Percentiles rank a stretch among this genome's conserved stretches.
phyloP scores from a whole-genome alignment of 345 rosid genomes.

The Sisymbrium irio region DNA sequence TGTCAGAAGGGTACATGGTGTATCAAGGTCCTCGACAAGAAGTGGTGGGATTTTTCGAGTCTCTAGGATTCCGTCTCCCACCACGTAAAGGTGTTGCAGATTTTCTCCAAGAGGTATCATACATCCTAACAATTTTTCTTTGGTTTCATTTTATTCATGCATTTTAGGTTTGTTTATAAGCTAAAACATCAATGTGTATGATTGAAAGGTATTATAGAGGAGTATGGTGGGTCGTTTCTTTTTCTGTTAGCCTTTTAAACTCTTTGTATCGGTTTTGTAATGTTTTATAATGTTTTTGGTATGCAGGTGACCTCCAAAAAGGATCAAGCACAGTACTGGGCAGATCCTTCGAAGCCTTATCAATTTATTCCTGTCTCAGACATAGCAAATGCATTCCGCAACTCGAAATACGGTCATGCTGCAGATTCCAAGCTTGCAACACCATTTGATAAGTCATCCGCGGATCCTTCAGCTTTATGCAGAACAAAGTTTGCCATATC shows the following conservation, averaged over 20 bases:
- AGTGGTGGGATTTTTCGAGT: constrained; percentile 75
- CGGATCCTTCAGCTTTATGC: constrained; percentile 60
- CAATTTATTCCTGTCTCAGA: constrained; percentile 56
- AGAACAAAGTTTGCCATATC: constrained; percentile 66
- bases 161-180: no score
- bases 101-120: constrained; percentile 91
- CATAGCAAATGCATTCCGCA: constrained; percentile 68
- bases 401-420: constrained; percentile 57
- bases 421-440: constrained; percentile 46
- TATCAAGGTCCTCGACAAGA: constrained; percentile 82
- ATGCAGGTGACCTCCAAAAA: constrained; percentile 83
- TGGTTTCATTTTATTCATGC: background rate
- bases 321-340: constrained; percentile 99
- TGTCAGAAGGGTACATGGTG: constrained; percentile 84
- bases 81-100: constrained; percentile 88
- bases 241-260: no score
- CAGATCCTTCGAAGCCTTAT: constrained; percentile 70
- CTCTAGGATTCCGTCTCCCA: constrained; percentile 78
- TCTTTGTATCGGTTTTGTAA: no score
- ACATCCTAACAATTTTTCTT: constrained; percentile 1
- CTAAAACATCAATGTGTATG: no score
- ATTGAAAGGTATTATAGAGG: no score
- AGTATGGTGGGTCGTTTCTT: no score
- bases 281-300: background rate
- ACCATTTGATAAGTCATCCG: constrained; percentile 49